A percentile compares a stretch with the other conserved stretches of the same genome.
Conservation (phyloP, 306 rosid genomes). For the Pyrus bretschneideri region DNA sequence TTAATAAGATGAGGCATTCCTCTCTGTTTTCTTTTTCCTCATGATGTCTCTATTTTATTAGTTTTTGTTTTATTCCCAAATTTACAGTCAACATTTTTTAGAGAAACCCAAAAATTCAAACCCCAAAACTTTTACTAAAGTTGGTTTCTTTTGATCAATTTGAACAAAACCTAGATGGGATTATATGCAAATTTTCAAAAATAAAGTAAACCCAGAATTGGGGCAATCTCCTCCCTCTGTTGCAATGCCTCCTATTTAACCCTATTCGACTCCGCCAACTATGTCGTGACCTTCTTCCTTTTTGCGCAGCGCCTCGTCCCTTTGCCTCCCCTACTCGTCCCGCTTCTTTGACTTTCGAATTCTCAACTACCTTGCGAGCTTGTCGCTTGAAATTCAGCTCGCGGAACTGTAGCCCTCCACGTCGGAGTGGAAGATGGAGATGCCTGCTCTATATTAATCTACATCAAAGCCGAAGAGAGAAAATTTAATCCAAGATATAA, state of each 20-base stretch:
- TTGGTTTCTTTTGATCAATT: too few species aligned
- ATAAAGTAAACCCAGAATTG: too few species aligned
- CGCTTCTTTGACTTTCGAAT: constrained; percentile 57
- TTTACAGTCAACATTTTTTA: too few species aligned
- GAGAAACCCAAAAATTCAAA: too few species aligned
- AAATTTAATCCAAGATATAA: too few species aligned
- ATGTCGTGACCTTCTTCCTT: constrained; percentile 46
- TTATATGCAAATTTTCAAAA: too few species aligned
- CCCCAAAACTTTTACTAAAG: too few species aligned
- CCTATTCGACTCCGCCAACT: constrained; percentile 35
- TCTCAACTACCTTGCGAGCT: constrained; percentile 62
- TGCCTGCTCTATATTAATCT: too few species aligned
- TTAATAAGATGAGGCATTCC: constrained; percentile 53
- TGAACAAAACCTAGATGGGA: too few species aligned
- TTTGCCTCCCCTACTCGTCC: constrained; percentile 65
- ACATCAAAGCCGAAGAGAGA: too few species aligned
- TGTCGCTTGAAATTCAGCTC: constrained; percentile 86
- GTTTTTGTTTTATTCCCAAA: not conserved
- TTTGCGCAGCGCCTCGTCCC: constrained; percentile 70
- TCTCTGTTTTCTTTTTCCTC: not conserved
- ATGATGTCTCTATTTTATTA: not conserved
- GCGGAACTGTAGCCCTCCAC: constrained; percentile 7
- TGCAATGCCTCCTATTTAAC: constrained; percentile 38
- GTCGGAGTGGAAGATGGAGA: too few species aligned
- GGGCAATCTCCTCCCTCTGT: constrained; percentile 38